Percentiles rank a stretch among this genome's conserved stretches.
These are phyloP conservation scores for Neocallimastix lanati DNA, from an alignment of 192 early-diverging fungal species.

Conservation along the genomic window DNA sequence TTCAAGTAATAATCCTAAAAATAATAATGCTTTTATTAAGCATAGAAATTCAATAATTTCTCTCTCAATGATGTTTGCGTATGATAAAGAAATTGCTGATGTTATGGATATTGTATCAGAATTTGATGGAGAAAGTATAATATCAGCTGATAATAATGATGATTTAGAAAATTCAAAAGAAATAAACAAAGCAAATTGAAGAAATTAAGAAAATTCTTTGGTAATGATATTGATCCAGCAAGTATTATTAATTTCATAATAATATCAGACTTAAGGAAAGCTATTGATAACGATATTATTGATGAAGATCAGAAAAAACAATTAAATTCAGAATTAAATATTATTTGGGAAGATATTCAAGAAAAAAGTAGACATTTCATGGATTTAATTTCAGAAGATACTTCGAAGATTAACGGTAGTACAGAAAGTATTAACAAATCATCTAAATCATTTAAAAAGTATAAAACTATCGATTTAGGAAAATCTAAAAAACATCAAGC, in stretches of 20 bases:
- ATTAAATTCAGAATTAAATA: not conserved
- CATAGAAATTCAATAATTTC: not conserved
- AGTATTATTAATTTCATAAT: not conserved
- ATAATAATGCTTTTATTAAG: not conserved
- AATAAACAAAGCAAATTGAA: not conserved
- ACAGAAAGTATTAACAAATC: not conserved
- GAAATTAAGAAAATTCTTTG: not conserved
- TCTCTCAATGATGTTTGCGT: not conserved
- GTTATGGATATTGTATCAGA: not conserved
- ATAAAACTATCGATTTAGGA: not conserved
- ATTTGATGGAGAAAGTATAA: not conserved
- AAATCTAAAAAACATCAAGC: not conserved
- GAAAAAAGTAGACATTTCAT: not conserved
- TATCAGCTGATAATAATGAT: not conserved
- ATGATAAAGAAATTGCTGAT: not conserved
- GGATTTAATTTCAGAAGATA: not conserved
- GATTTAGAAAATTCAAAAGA: not conserved
- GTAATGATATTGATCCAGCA: not conserved
- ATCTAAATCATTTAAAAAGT: not conserved
- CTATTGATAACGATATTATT: not conserved
- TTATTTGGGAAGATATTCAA: not conserved
- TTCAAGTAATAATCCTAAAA: not conserved
- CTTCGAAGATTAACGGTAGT: not conserved
- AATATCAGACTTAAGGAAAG: not conserved
- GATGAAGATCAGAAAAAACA: not conserved